Evolutionary conservation across 148 eudicot species (phyloP).

Genomic region (Diospyros kaki): DNA sequence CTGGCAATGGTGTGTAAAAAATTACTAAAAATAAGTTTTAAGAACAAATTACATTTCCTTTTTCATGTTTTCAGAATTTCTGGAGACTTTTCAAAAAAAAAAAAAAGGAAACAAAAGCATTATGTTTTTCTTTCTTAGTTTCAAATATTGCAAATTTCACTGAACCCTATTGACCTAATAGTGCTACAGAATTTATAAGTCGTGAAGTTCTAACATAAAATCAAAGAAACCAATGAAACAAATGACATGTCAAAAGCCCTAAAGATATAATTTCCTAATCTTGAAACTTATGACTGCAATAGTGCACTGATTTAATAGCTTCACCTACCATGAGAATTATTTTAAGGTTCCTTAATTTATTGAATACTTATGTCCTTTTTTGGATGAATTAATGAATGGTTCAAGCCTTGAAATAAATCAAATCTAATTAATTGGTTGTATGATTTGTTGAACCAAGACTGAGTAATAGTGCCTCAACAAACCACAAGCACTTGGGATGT

Average conservation of each 20-base stretch:
- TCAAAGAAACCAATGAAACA: not conserved
- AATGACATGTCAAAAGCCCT: not conserved
- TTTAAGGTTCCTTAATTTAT: not conserved
- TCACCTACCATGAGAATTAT: not conserved
- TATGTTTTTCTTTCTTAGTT: too few species aligned
- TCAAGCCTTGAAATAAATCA: not conserved
- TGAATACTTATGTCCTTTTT: not conserved
- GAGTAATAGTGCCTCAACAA: not conserved
- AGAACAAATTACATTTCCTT: too few species aligned
- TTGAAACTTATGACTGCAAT: not conserved
- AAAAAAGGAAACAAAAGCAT: too few species aligned
- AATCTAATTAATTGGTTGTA: not conserved
- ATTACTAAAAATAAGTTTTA: too few species aligned
- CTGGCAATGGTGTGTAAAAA: too few species aligned
- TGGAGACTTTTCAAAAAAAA: too few species aligned
- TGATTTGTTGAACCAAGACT: not conserved
- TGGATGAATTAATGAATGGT: too few species aligned
- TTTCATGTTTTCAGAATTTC: too few species aligned
- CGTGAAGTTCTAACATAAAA: not conserved
- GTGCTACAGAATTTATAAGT: not conserved
- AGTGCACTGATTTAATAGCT: not conserved
- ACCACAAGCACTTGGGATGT: not conserved
- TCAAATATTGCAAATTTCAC: not conserved
- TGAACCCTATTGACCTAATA: not conserved
- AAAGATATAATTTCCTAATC: not conserved